Conservation (phyloP, 495 filamentous ascomycete species). For the Neurospora intermedia region DNA sequence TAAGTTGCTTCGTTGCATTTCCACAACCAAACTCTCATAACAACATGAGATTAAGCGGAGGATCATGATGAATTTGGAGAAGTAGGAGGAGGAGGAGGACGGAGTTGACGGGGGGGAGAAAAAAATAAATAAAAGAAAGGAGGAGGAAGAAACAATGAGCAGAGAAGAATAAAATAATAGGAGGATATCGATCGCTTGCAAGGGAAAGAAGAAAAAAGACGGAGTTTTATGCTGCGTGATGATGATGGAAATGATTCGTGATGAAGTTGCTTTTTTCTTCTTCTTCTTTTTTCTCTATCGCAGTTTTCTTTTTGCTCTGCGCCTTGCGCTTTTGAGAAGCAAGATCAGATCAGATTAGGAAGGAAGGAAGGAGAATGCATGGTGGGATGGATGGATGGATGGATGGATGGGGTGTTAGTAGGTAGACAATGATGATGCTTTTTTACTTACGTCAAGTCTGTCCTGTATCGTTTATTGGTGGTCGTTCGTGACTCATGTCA, state of each 20-base stretch:
- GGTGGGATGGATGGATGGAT: not conserved
- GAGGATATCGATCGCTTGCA: not conserved
- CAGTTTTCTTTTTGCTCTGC: not conserved
- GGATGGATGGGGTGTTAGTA: not conserved
- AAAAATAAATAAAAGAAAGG: no score
- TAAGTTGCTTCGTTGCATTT: not conserved
- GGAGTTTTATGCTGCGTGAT: not conserved
- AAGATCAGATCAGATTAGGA: not conserved
- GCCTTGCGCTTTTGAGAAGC: not conserved
- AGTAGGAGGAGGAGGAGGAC: not conserved
- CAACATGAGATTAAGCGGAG: not conserved
- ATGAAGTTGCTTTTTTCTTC: not conserved
- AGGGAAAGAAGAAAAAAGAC: not conserved
- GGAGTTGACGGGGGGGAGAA: not conserved
- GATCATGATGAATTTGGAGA: not conserved
- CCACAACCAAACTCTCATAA: not conserved
- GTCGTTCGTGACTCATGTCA: not conserved
- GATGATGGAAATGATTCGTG: not conserved
- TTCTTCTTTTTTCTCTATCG: not conserved
- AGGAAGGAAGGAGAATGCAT: not conserved
- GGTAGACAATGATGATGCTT: not conserved
- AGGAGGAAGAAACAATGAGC: not conserved
- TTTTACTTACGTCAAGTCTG: not conserved
- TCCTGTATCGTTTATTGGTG: not conserved
- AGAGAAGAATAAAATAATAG: not conserved